A percentile compares a stretch with the other conserved stretches of the same genome.
phyloP scores from a whole-genome alignment of 208 protist genomes.

The Crithidia expoeki region DNA sequence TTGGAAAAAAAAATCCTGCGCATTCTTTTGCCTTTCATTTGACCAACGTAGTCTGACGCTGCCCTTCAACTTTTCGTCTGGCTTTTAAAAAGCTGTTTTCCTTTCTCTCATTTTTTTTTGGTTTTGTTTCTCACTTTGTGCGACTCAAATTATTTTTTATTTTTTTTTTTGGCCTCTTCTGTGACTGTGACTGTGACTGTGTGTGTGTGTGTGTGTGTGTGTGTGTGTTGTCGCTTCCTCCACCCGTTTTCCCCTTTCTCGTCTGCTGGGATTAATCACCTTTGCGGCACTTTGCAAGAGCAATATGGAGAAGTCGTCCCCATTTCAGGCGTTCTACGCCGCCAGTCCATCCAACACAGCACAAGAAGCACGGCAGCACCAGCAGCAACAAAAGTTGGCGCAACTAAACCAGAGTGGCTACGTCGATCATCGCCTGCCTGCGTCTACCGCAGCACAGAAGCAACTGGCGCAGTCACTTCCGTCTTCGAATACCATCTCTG shows the following conservation, averaged over 20 bases:
- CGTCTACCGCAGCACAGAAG: not conserved
- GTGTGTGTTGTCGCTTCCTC: not conserved
- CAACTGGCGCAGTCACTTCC: not conserved
- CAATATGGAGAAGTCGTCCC: not conserved
- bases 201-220: not conserved
- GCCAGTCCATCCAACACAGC: not conserved
- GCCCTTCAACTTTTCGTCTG: not conserved
- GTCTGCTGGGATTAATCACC: too few species aligned
- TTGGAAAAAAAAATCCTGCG: not conserved
- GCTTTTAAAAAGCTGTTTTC: not conserved
- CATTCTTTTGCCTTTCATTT: not conserved
- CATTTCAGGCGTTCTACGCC: not conserved
- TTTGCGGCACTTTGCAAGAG: too few species aligned
- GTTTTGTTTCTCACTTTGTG: too few species aligned
- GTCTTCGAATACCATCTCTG: not conserved
- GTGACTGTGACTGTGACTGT: not conserved
- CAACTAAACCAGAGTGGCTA: not conserved
- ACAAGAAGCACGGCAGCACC: not conserved
- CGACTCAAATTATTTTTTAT: not conserved
- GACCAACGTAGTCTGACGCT: too few species aligned
- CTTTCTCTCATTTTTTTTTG: not conserved
- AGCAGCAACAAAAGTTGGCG: not conserved
- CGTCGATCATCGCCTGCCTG: not conserved
- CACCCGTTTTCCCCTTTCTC: not conserved
- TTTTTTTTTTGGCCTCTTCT: slow-evolving; percentile 1